A percentile compares a stretch with the other conserved stretches of the same genome.
phyloP scores from a whole-genome alignment of 2,329 filamentous ascomycete species.

The Chaetomium strumarium region DNA sequence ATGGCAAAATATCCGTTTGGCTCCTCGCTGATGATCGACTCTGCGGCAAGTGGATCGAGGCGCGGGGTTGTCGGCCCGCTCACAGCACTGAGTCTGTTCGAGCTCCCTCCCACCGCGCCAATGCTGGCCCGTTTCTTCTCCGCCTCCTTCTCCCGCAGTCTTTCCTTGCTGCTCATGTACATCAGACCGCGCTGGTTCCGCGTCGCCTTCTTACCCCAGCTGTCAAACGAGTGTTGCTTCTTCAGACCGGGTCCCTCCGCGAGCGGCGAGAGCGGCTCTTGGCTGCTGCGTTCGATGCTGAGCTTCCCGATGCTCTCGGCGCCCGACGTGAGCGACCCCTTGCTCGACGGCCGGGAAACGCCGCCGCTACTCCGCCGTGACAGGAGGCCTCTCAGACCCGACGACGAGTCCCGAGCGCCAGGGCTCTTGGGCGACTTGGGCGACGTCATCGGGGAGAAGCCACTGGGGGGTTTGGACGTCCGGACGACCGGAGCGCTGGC shows the following conservation, averaged over 20 bases:
- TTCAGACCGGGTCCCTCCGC: slow-evolving; percentile 46
- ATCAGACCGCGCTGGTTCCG: slow-evolving; percentile 55
- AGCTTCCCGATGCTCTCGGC: slow-evolving; percentile 58
- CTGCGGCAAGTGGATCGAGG: slow-evolving; percentile 46
- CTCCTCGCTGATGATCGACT: slow-evolving; percentile 53
- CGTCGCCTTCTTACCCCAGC: slow-evolving; percentile 53
- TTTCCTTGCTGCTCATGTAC: slow-evolving; percentile 70
- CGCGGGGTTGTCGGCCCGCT: slow-evolving; percentile 32
- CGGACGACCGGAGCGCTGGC: slow-evolving; percentile 67
- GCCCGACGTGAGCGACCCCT: slow-evolving; percentile 51
- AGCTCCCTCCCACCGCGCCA: slow-evolving; percentile 35
- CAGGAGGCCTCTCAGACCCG: slow-evolving; percentile 54
- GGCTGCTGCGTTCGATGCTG: slow-evolving; percentile 53
- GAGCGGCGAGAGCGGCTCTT: slow-evolving; percentile 34
- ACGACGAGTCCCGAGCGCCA: slow-evolving; percentile 27
- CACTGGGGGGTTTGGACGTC: slow-evolving; percentile 75
- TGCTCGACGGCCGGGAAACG: slow-evolving; percentile 53
- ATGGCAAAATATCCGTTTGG: slow-evolving; percentile 31
- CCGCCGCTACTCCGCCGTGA: slow-evolving; percentile 39
- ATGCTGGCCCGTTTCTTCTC: slow-evolving; percentile 53
- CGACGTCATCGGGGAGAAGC: slow-evolving; percentile 65
- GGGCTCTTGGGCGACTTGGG: slow-evolving; percentile 50
- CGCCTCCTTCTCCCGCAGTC: slow-evolving; percentile 54
- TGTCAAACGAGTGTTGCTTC: slow-evolving; percentile 52
- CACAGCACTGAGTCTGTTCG: slow-evolving; percentile 32